Conservation (phyloP, 1,139 yeast genomes). For the Lodderomyces orthopsilosis region DNA sequence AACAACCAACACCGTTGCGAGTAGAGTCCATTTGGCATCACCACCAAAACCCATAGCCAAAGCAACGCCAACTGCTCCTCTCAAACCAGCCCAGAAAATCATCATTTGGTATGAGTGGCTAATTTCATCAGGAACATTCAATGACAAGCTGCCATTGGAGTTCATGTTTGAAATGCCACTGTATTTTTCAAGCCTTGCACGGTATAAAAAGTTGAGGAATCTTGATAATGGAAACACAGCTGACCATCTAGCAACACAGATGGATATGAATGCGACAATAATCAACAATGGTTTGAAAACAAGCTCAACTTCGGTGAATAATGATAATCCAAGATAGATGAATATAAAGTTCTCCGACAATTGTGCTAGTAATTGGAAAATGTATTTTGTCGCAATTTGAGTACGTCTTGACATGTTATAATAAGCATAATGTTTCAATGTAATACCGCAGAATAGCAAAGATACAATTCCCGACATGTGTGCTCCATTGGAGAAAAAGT, state of each 20-base stretch:
- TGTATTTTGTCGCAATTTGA: constrained; percentile 92
- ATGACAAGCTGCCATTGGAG: constrained; percentile 15
- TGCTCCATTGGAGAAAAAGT: constrained; percentile 96
- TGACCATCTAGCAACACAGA: constrained; percentile 95
- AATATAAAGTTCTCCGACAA: constrained; percentile 95
- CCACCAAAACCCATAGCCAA: constrained; percentile 97
- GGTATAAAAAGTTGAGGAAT: constrained; percentile 74
- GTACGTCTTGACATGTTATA: constrained; percentile 97
- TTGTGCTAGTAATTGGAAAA: constrained; percentile 91
- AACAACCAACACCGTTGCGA: constrained; percentile 94
- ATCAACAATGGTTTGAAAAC: constrained; percentile 92
- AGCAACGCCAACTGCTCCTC: constrained; percentile 99
- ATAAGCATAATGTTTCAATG: constrained; percentile 94
- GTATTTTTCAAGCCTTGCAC: constrained; percentile 49
- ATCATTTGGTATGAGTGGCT: constrained; percentile 96
- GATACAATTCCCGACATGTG: constrained; percentile 99
- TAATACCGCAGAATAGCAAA: constrained; percentile 90
- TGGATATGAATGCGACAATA: constrained; percentile 83
- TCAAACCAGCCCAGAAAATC: constrained; percentile 98
- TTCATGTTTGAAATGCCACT: constrained; percentile 21
- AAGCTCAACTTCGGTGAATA: constrained; percentile 92
- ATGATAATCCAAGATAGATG: constrained; percentile 87
- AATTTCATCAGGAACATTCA: constrained; percentile 72
- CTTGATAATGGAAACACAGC: constrained; percentile 94
- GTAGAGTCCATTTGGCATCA: constrained; percentile 80